A percentile compares a stretch with the other conserved stretches of the same genome.
Conservation (phyloP, 768 basidiomycete species). For the Kwoniella pini region DNA sequence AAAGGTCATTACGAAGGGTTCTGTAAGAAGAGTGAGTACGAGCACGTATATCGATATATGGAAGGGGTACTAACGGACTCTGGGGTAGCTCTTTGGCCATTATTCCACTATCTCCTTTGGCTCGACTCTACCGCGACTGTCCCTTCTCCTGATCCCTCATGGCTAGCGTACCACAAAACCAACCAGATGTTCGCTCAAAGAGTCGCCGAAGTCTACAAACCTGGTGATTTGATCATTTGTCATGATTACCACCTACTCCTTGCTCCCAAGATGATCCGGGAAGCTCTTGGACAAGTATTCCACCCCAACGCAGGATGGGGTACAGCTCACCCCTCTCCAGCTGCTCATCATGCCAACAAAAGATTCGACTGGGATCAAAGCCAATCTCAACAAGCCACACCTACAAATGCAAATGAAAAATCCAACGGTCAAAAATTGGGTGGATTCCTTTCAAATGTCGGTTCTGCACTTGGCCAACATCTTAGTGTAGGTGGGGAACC, state of each 20-base stretch:
- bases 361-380: conserved; percentile 43
- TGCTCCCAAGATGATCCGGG: conserved; percentile 79
- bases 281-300: conserved; percentile 57
- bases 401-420: conserved; percentile 12
- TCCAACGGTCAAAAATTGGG: conserved; percentile 21
- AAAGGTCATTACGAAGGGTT: conserved; percentile 96
- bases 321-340: conserved; percentile 34
- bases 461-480: conserved; percentile 37
- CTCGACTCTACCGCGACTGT: conserved; percentile 86
- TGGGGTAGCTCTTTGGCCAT: conserved; percentile 83
- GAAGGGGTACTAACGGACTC: not conserved
- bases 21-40: conserved; percentile 91
- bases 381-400: conserved; percentile 9
- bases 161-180: conserved; percentile 75
- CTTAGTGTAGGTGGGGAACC: conserved; percentile 25
- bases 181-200: conserved; percentile 83
- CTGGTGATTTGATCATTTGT: conserved; percentile 78
- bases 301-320: conserved; percentile 27
- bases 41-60: too few species aligned
- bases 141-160: conserved; percentile 72
- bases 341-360: conserved; percentile 30
- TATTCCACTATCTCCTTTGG: conserved; percentile 98
- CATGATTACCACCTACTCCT: conserved; percentile 96
- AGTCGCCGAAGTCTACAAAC: conserved; percentile 74
- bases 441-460: conserved; percentile 44